A percentile compares a stretch with the other conserved stretches of the same genome.
Conservation (phyloP, 2,329 filamentous ascomycete species). For the Proliferodiscus dingleyae region DNA sequence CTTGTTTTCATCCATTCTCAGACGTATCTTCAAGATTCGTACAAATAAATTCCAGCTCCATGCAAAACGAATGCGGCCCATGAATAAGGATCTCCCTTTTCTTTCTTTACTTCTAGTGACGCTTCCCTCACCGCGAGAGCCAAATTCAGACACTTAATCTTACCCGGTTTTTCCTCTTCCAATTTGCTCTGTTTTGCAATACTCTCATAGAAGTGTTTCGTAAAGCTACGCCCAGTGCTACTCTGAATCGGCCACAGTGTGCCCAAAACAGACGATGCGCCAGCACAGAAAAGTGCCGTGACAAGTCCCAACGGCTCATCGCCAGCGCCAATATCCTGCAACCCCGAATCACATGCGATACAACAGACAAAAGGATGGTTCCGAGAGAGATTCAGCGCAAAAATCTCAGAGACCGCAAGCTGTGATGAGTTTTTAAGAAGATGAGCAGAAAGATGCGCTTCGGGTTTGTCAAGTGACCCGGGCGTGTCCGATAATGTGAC, state of each 20-base stretch:
- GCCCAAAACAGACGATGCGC: background rate
- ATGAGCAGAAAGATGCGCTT: background rate
- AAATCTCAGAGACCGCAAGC: background rate
- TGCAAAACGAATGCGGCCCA: background rate
- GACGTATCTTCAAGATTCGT: background rate
- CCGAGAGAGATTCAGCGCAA: background rate
- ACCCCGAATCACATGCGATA: background rate
- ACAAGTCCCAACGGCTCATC: background rate
- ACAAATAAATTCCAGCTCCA: background rate
- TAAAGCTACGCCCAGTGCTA: background rate
- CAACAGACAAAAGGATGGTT: background rate
- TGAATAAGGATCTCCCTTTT: background rate
- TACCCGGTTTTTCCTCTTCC: background rate
- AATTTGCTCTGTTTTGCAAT: background rate
- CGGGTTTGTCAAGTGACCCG: background rate
- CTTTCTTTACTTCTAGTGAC: background rate
- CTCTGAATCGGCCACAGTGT: background rate
- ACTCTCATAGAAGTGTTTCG: background rate
- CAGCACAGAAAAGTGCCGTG: background rate
- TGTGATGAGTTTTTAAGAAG: background rate
- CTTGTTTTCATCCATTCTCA: no score
- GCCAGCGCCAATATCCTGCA: background rate
- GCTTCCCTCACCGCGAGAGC: background rate
- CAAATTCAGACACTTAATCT: background rate
- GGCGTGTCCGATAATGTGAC: background rate